Percentiles rank a stretch among this genome's conserved stretches.
phyloP scores from a whole-genome alignment of 225 moss, liverwort and hornwort genomes.

The Pleurozium schreberi region DNA sequence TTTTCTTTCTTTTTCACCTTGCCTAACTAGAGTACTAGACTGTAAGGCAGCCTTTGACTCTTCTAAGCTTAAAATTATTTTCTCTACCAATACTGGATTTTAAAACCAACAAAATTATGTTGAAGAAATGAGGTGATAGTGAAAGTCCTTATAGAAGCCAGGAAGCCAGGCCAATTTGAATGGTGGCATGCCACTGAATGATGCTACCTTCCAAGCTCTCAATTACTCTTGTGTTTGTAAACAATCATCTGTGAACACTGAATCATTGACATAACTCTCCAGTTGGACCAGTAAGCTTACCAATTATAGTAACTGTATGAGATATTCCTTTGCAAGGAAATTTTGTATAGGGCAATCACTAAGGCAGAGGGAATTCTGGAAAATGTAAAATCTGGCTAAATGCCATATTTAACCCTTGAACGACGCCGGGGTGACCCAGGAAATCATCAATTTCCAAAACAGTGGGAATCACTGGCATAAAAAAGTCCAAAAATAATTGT shows the following conservation, averaged over 20 bases:
- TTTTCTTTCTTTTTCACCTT: accelerated
- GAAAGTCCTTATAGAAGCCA: not conserved
- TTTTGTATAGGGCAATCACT: too few relatives aligned
- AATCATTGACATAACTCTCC: not conserved
- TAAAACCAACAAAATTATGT: not conserved
- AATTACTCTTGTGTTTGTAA: not conserved
- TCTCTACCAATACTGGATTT: not conserved
- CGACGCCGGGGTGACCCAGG: too few relatives aligned
- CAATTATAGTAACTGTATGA: not conserved
- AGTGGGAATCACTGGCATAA: too few relatives aligned
- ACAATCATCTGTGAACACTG: not conserved
- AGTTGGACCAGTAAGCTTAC: not conserved
- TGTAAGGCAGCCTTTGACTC: not conserved
- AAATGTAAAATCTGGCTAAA: too few relatives aligned
- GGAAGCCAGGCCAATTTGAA: not conserved
- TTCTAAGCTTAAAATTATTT: not conserved
- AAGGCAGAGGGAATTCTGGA: too few relatives aligned
- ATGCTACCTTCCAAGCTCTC: not conserved
- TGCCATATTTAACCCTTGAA: too few relatives aligned
- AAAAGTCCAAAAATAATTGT: too few relatives aligned
- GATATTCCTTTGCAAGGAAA: not conserved
- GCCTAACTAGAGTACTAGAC: accelerated
- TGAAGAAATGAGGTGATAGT: not conserved
- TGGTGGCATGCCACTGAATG: not conserved
- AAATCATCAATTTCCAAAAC: too few relatives aligned